Conservation (phyloP, 2,329 filamentous ascomycete species). For the Arthrobotrys megalospora region DNA sequence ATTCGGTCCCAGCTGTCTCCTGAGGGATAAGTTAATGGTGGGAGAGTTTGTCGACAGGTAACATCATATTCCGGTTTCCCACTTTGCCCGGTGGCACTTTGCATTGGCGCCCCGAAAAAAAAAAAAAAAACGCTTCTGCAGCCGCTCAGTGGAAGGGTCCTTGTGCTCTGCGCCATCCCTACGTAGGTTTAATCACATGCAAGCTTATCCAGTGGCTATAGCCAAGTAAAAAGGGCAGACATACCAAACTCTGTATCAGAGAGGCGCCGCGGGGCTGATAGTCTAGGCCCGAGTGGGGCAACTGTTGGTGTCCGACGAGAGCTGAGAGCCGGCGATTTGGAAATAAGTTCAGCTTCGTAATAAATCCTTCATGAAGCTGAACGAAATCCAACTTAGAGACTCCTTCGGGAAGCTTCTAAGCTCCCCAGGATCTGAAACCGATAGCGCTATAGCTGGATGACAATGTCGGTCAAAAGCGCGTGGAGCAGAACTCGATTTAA, state of each 20-base stretch:
- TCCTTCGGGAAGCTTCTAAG: neutral
- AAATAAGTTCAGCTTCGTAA: neutral
- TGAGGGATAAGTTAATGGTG: neutral
- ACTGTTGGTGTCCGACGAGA: neutral
- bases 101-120: constrained; percentile 1
- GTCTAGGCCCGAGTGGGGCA: constrained; percentile 28
- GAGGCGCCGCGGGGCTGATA: neutral
- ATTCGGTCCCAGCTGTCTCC: no score
- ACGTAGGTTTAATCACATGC: constrained; percentile 25
- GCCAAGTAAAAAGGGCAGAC: neutral
- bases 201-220: neutral
- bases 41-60: neutral
- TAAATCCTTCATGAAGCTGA: neutral
- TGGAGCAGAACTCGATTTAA: neutral
- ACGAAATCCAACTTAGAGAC: neutral
- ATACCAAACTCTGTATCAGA: neutral
- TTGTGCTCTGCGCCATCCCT: neutral
- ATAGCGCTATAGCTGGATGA: neutral
- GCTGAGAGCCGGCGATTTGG: constrained; percentile 1
- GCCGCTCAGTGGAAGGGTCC: neutral
- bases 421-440: neutral
- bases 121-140: constrained; percentile 18
- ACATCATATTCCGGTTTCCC: constrained; percentile 7
- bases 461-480: neutral
- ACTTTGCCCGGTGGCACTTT: constrained; percentile 16